phyloP scores from a whole-genome alignment of 1,284 basidiomycete species.

The Cutaneotrichosporon mucoides region DNA sequence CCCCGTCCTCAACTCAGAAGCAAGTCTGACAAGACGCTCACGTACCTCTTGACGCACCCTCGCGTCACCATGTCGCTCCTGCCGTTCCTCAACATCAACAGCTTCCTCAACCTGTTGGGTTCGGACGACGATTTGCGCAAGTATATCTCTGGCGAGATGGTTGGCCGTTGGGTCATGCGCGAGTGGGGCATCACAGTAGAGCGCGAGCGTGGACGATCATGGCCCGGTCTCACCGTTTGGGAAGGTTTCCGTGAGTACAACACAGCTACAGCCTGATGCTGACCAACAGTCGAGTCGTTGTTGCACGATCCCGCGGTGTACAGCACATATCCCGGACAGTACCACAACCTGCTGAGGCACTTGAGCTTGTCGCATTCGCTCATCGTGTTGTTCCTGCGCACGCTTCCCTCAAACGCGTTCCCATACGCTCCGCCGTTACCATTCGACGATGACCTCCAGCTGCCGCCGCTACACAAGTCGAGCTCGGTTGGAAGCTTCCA shows the following conservation, averaged over 20 bases:
- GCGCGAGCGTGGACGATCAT: slow-evolving; percentile 31
- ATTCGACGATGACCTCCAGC: slow-evolving; percentile 42
- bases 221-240: slow-evolving; percentile 49
- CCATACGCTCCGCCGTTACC: slow-evolving; percentile 40
- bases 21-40: slow-evolving; percentile 11
- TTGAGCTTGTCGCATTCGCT: slow-evolving; percentile 47
- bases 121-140: slow-evolving; percentile 34
- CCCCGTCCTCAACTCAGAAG: slow-evolving; percentile 1
- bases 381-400: slow-evolving; percentile 46
- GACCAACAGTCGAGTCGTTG: slow-evolving; percentile 44
- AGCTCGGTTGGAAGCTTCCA: slow-evolving; percentile 29
- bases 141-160: slow-evolving; percentile 42
- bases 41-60: slow-evolving; percentile 26
- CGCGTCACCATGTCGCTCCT: slow-evolving; percentile 38
- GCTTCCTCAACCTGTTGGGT: slow-evolving; percentile 43
- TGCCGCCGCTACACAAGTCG: slow-evolving; percentile 27
- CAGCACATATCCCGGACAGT: slow-evolving; percentile 44
- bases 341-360: slow-evolving; percentile 44
- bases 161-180: slow-evolving; percentile 45
- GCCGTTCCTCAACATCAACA: slow-evolving; percentile 40
- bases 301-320: slow-evolving; percentile 46
- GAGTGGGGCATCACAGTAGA: slow-evolving; percentile 44
- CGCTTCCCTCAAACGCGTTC: slow-evolving; percentile 35
- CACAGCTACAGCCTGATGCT: not conserved
- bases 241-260: slow-evolving; percentile 48